Evolutionary conservation across 768 basidiomycete genomes (phyloP).

Genomic region (Amanita molliuscula): DNA sequence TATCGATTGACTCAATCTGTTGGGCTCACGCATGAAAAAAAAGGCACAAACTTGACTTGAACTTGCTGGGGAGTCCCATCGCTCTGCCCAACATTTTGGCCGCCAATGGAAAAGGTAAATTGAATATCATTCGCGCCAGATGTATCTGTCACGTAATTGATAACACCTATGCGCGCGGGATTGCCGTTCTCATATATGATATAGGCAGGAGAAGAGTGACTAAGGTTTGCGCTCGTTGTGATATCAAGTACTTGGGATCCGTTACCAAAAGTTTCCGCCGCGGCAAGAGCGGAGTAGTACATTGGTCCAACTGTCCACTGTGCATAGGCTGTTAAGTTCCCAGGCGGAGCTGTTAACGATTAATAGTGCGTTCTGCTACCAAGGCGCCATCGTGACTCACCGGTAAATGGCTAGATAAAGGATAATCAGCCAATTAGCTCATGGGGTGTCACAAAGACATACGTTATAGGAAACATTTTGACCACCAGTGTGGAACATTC

Average conservation of each 20-base stretch:
- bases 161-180: slow-evolving; percentile 49
- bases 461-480: slow-evolving; percentile 63
- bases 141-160: slow-evolving; percentile 63
- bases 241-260: slow-evolving; percentile 58
- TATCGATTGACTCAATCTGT: slow-evolving; percentile 10
- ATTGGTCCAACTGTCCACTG: slow-evolving; percentile 72
- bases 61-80: slow-evolving; percentile 42
- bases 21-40: slow-evolving; percentile 8
- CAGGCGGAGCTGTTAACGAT: slow-evolving; percentile 42
- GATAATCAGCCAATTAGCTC: slow-evolving; percentile 18
- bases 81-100: slow-evolving; percentile 42
- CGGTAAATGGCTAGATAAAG: slow-evolving; percentile 43
- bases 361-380: slow-evolving; percentile 10
- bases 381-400: slow-evolving; percentile 22
- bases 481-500: slow-evolving; percentile 52
- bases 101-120: slow-evolving; percentile 29
- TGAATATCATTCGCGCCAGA: slow-evolving; percentile 46
- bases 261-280: slow-evolving; percentile 65
- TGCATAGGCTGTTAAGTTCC: slow-evolving; percentile 45
- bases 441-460: slow-evolving; percentile 13
- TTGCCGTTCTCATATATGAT: slow-evolving; percentile 64
- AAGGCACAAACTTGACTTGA: slow-evolving; percentile 40
- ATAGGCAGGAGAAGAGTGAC: slow-evolving; percentile 53
- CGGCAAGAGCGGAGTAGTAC: slow-evolving; percentile 64
- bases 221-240: slow-evolving; percentile 36